A percentile compares a stretch with the other conserved stretches of the same genome.
These are phyloP conservation scores for Candida nonsorbophila DNA, from an alignment of 805 yeast species.

Conservation along the genomic window DNA sequence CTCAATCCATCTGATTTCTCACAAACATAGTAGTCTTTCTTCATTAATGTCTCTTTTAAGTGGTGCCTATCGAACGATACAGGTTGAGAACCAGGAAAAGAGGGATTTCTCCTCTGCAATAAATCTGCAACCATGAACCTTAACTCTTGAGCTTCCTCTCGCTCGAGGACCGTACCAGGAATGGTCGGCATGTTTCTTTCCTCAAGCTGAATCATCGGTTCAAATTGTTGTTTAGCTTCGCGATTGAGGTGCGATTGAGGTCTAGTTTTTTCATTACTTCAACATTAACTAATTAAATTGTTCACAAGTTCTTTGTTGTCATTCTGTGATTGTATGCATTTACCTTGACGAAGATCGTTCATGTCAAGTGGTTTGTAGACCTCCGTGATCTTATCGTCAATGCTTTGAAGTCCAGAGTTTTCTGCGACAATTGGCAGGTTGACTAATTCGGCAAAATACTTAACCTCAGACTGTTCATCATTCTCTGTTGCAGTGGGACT, in stretches of 20 bases:
- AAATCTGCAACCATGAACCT: conserved; percentile 63
- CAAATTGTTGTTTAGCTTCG: too few species aligned
- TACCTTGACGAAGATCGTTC: too few species aligned
- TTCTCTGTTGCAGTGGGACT: too few species aligned
- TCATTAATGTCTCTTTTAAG: conserved; percentile 52
- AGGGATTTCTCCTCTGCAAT: conserved; percentile 47
- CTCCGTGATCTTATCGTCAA: conserved; percentile 15
- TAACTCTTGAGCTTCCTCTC: conserved; percentile 62
- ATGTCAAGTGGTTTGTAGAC: conserved; percentile 3
- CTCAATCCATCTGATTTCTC: conserved; percentile 94
- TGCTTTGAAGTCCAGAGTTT: conserved; percentile 23
- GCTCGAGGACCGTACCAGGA: conserved; percentile 80
- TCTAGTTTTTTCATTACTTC: too few species aligned
- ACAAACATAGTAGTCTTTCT: conserved; percentile 86
- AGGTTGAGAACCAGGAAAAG: conserved; percentile 94
- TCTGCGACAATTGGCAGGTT: conserved; percentile 26
- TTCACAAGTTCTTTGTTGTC: too few species aligned
- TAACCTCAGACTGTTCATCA: too few species aligned
- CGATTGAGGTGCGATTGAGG: too few species aligned
- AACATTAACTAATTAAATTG: too few species aligned
- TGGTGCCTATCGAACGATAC: conserved; percentile 80
- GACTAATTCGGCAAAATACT: too few species aligned
- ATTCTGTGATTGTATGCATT: too few species aligned
- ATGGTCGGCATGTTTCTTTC: conserved; percentile 69
- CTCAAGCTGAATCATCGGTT: conserved; percentile 29